phyloP scores from a whole-genome alignment of 139 green algal genomes.

The Coelastrella sp. region DNA sequence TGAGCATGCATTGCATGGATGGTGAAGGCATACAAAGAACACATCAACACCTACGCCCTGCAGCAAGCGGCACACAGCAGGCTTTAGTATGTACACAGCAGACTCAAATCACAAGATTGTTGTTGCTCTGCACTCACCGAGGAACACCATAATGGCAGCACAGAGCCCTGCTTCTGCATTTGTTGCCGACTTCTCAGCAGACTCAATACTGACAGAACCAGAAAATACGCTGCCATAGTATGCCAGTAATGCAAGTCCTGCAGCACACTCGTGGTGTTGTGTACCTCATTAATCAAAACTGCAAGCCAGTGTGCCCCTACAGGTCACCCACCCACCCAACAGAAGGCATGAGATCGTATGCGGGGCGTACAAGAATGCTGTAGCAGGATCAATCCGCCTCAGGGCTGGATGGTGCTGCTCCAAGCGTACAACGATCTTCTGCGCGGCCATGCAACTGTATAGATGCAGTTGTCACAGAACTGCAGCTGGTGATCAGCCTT shows the following conservation, averaged over 20 bases:
- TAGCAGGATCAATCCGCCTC: slow-evolving; percentile 68
- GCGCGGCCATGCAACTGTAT: neutral
- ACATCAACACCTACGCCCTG: too few relatives aligned
- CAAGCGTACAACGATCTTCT: slow-evolving; percentile 16
- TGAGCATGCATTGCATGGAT: neutral
- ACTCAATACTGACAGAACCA: neutral
- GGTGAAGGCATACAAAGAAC: too few relatives aligned
- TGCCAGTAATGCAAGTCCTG: neutral
- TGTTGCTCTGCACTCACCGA: slow-evolving; percentile 55
- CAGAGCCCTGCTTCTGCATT: slow-evolving; percentile 70
- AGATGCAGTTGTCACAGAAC: too few relatives aligned
- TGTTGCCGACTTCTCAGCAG: neutral
- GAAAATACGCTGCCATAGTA: slow-evolving; percentile 16
- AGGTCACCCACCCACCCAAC: neutral
- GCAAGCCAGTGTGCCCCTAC: neutral
- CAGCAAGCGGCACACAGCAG: neutral
- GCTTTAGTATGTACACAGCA: neutral
- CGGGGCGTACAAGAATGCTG: slow-evolving; percentile 74
- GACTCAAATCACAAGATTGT: neutral
- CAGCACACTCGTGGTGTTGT: neutral
- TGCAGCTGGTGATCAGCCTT: too few relatives aligned
- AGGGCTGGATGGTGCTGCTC: slow-evolving; percentile 33
- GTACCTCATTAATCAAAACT: neutral
- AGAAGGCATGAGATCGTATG: slow-evolving; percentile 64
- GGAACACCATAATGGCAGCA: slow-evolving; percentile 67